Evolutionary conservation across 2,329 filamentous ascomycete species (phyloP).

Genomic region (Microdochium bolleyi): DNA sequence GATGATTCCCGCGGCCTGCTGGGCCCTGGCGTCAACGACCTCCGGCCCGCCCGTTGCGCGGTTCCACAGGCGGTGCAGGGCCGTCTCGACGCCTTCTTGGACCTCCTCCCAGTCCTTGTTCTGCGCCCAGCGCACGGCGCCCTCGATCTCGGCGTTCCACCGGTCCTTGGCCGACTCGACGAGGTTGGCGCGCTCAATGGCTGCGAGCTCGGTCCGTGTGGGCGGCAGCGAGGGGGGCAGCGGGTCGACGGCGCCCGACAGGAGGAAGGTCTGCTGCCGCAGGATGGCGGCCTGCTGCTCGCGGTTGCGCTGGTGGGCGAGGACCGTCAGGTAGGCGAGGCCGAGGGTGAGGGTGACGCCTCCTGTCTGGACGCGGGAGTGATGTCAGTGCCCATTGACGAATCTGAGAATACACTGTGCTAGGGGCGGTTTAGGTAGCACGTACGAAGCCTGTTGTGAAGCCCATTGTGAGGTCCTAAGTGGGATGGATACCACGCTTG

Average conservation of each 20-base stretch:
- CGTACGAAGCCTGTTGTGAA: conserved; percentile 69
- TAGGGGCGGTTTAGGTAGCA: conserved; percentile 7
- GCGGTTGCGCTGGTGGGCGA: conserved; percentile 63
- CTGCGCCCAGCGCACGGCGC: conserved; percentile 58
- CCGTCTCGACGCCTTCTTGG: conserved; percentile 48
- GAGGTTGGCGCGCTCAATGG: conserved; percentile 44
- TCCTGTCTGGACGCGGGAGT: conserved; percentile 46
- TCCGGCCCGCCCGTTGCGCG: conserved; percentile 20
- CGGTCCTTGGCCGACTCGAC: conserved; percentile 64
- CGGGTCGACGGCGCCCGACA: conserved; percentile 44
- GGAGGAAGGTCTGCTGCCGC: conserved; percentile 45
- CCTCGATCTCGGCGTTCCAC: conserved; percentile 70
- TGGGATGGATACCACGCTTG: background rate
- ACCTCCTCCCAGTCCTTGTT: conserved; percentile 57
- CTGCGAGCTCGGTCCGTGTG: conserved; percentile 40
- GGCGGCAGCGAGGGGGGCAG: conserved; percentile 35
- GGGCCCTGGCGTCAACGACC: conserved; percentile 8
- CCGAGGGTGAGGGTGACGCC: conserved; percentile 70
- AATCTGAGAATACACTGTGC: background rate
- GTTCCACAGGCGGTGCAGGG: conserved; percentile 35
- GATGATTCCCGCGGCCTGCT: conserved; percentile 18
- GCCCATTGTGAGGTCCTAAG: conserved; percentile 45
- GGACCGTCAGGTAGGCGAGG: conserved; percentile 62
- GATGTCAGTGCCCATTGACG: conserved; percentile 4
- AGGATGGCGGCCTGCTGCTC: conserved; percentile 47